Conservation (phyloP, 1,139 yeast genomes). For the Yamadazyma conglobata region DNA sequence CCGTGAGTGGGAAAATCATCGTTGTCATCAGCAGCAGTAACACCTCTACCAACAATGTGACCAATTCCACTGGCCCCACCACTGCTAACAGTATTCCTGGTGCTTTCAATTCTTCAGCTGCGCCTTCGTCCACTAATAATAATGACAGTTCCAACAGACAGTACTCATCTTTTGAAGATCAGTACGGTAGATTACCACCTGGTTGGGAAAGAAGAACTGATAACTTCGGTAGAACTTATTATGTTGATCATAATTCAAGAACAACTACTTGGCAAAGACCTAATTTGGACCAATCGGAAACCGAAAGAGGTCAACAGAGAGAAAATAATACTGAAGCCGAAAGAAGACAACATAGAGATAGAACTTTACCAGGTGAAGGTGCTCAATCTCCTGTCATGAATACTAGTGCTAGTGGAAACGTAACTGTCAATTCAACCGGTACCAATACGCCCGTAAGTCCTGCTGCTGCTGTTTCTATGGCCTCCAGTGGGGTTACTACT, state of each 20-base stretch:
- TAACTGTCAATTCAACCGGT: constrained; percentile 46
- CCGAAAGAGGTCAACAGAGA: constrained; percentile 60
- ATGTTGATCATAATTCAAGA: constrained; percentile 96
- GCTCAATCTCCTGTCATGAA: constrained; percentile 33
- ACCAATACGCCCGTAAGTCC: constrained; percentile 54
- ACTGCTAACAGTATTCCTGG: constrained; percentile 11
- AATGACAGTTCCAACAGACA: constrained; percentile 42
- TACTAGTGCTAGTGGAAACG: constrained; percentile 38
- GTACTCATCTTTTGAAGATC: constrained; percentile 93
- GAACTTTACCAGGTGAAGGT: constrained; percentile 82
- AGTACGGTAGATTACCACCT: constrained; percentile 90
- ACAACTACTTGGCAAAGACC: constrained; percentile 99
- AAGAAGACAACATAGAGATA: constrained; percentile 84
- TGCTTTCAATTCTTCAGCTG: constrained; percentile 6
- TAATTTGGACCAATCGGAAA: constrained; percentile 63
- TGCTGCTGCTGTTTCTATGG: constrained; percentile 74
- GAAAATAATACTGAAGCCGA: constrained; percentile 75
- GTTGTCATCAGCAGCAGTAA: constrained; percentile 57
- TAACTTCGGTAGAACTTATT: constrained; percentile 93
- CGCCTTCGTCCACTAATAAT: constrained; percentile 12
- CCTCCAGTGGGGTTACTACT: constrained; percentile 88
- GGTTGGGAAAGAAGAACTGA: constrained; percentile 99
- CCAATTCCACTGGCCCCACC: constrained; percentile 3
- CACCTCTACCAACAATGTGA: constrained; percentile 11
- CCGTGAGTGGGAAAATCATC: constrained; percentile 88